phyloP scores from a whole-genome alignment of 495 filamentous ascomycete genomes.

The Aspergillus cavernicola region DNA sequence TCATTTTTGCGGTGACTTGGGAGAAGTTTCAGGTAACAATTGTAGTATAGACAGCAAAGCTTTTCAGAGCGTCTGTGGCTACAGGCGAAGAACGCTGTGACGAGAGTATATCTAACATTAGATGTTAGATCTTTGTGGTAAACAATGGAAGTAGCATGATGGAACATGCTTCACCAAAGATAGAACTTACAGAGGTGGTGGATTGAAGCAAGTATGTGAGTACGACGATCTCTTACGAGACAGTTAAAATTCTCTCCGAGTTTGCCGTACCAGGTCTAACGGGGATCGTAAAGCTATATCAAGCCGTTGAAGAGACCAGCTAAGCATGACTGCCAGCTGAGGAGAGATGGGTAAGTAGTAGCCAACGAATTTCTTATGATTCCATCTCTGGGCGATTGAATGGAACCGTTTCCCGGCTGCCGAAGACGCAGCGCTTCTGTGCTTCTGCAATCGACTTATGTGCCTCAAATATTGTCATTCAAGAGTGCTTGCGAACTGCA shows the following conservation, averaged over 20 bases:
- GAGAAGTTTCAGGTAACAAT: not conserved
- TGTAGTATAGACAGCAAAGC: not conserved
- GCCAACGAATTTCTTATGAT: conserved; percentile 5
- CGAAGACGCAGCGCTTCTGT: not conserved
- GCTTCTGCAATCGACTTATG: no score
- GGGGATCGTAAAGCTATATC: not conserved
- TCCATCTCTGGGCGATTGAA: not conserved
- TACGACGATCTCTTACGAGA: not conserved
- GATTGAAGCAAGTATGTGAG: not conserved
- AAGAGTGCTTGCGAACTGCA: not conserved
- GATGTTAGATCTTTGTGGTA: not conserved
- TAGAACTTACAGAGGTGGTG: not conserved
- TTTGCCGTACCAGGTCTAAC: not conserved
- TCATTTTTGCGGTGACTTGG: conserved; percentile 1
- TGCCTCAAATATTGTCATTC: not conserved
- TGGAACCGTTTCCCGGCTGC: not conserved
- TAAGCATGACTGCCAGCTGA: conserved; percentile 5
- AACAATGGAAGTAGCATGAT: not conserved
- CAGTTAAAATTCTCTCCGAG: not conserved
- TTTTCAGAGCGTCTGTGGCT: not conserved
- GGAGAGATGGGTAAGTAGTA: not conserved
- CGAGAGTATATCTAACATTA: not conserved
- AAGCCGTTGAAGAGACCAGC: conserved; percentile 1
- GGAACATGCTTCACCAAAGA: not conserved
- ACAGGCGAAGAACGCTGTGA: not conserved